Percentiles rank a stretch among this genome's conserved stretches.
Evolutionary conservation across 2,329 filamentous ascomycete genomes (phyloP).

Genomic region (Pyrenochaeta sp.): DNA sequence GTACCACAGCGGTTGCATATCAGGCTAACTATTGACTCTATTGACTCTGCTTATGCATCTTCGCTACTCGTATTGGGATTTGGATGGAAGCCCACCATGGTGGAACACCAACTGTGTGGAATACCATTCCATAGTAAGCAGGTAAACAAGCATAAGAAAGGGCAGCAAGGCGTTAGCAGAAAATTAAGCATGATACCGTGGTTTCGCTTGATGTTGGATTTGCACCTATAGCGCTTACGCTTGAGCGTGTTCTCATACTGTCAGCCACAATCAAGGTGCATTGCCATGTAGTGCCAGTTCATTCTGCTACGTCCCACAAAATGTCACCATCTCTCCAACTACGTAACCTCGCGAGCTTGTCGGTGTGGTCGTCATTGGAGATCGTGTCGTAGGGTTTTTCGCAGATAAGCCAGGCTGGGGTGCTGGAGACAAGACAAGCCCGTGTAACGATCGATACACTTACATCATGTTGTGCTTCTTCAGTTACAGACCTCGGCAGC

Average conservation of each 20-base stretch:
- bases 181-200: neutral
- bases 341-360: neutral
- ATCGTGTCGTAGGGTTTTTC: neutral
- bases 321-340: neutral
- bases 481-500: neutral
- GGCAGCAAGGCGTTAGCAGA: neutral
- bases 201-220: neutral
- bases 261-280: neutral
- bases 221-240: neutral
- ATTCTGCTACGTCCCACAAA: neutral
- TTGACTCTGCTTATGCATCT: too few species aligned
- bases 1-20: too few species aligned
- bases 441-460: neutral
- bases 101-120: too few species aligned
- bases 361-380: neutral
- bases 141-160: conserved; percentile 6
- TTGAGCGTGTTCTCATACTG: neutral
- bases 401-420: neutral
- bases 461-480: neutral
- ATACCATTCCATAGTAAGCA: too few species aligned
- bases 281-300: neutral
- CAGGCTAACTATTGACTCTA: too few species aligned
- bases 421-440: neutral
- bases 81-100: too few species aligned
- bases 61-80: too few species aligned